Percentiles rank a stretch among this genome's conserved stretches.
phyloP scores from a whole-genome alignment of 441 rosid species.

The Gossypium lobatum region DNA sequence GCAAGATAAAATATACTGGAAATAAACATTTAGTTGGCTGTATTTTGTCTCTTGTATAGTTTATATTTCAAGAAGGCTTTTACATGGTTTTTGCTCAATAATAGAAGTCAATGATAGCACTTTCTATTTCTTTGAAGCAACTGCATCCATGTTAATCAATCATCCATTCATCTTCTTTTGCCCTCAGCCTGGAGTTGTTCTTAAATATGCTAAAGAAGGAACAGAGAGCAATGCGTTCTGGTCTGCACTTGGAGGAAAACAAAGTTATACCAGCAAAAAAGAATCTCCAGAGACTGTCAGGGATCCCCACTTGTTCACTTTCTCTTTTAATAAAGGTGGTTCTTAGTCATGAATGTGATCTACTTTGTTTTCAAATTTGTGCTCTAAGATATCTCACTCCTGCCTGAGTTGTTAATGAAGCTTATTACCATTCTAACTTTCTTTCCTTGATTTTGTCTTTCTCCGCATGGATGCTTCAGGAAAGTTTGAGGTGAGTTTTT shows the following conservation, averaged over 20 bases:
- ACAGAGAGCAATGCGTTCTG: conserved; percentile 97
- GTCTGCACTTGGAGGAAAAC: conserved; percentile 96
- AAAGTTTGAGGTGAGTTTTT: conserved; percentile 82
- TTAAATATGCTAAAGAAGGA: conserved; percentile 97
- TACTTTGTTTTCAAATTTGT: conserved; percentile 6
- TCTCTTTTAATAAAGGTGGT: conserved; percentile 68
- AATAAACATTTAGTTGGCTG: not conserved
- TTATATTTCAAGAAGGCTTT: not conserved
- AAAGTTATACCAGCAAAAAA: conserved; percentile 75
- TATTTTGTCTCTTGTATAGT: not conserved
- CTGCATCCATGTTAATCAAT: not conserved
- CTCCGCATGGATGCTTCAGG: conserved; percentile 53
- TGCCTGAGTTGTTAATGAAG: conserved; percentile 17
- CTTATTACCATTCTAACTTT: conserved; percentile 38
- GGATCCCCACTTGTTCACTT: conserved; percentile 84
- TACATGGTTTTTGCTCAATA: not conserved
- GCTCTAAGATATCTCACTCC: conserved; percentile 5
- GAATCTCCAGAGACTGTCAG: conserved; percentile 54
- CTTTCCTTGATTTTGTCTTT: conserved; percentile 34
- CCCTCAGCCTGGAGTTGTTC: conserved; percentile 70
- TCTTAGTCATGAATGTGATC: conserved; percentile 15
- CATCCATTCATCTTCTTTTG: conserved; percentile 5
- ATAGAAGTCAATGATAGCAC: not conserved
- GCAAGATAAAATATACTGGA: conserved; percentile 3
- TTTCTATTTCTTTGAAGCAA: not conserved